Conservation (phyloP, 805 yeast genomes). For the Nakazawaea pomicola region DNA sequence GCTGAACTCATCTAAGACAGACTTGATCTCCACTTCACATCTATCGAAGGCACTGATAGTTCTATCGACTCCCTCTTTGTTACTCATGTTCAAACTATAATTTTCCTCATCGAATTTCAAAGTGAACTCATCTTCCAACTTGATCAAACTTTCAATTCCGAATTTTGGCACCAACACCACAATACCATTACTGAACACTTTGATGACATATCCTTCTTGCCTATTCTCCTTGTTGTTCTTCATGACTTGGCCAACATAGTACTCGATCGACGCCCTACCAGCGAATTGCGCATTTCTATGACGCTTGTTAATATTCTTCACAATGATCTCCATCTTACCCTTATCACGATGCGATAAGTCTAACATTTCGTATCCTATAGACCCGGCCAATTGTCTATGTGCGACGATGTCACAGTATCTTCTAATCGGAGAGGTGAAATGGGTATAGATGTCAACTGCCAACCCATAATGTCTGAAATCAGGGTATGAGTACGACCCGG, state of each 20-base stretch:
- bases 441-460: slow-evolving; percentile 96
- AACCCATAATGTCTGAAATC: slow-evolving; percentile 96
- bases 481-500: slow-evolving; percentile 84
- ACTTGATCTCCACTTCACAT: slow-evolving; percentile 76
- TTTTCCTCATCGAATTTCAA: slow-evolving; percentile 74
- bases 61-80: slow-evolving; percentile 40
- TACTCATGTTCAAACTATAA: slow-evolving; percentile 57
- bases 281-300: slow-evolving; percentile 99
- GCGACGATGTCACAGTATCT: slow-evolving; percentile 98
- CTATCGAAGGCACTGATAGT: slow-evolving; percentile 67
- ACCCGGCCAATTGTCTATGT: slow-evolving; percentile 97
- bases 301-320: slow-evolving; percentile 84
- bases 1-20: slow-evolving; percentile 77
- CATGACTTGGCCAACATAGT: slow-evolving; percentile 97
- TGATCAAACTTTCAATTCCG: slow-evolving; percentile 92
- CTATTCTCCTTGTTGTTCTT: slow-evolving; percentile 63
- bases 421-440: slow-evolving; percentile 97
- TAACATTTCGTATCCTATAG: slow-evolving; percentile 87
- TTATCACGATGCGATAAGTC: slow-evolving; percentile 84
- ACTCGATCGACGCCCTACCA: slow-evolving; percentile 96
- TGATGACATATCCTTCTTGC: slow-evolving; percentile 88
- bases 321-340: slow-evolving; percentile 81
- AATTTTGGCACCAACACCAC: slow-evolving; percentile 93
- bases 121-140: slow-evolving; percentile 63
- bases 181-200: slow-evolving; percentile 90